phyloP scores from a whole-genome alignment of 805 yeast species.

The Saccharomyces cerevisiae region DNA sequence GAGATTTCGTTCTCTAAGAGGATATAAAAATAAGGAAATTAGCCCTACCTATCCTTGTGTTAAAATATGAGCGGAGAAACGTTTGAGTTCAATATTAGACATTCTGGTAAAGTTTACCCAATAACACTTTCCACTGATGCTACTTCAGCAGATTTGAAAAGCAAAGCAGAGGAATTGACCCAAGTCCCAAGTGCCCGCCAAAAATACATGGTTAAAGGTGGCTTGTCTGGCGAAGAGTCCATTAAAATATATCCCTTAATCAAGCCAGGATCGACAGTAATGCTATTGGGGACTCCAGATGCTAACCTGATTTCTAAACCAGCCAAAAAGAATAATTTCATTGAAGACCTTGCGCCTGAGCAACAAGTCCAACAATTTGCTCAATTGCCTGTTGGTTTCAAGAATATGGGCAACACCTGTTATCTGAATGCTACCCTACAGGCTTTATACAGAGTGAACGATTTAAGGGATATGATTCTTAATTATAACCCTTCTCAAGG shows the following conservation, averaged over 20 bases:
- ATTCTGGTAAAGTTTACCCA: slow-evolving; percentile 60
- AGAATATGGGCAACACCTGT: slow-evolving; percentile 94
- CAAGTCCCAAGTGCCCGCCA: slow-evolving; percentile 82
- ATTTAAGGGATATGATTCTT: slow-evolving; percentile 57
- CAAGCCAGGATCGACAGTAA: slow-evolving; percentile 58
- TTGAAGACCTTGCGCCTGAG: slow-evolving; percentile 55
- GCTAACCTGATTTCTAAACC: slow-evolving; percentile 47
- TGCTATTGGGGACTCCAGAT: slow-evolving; percentile 92
- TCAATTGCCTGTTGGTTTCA: slow-evolving; percentile 77
- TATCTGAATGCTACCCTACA: slow-evolving; percentile 86
- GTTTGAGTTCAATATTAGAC: slow-evolving; percentile 39
- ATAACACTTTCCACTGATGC: slow-evolving; percentile 27
- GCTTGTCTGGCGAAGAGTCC: slow-evolving; percentile 62
- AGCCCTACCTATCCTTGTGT: background rate
- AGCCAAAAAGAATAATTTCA: slow-evolving; percentile 45
- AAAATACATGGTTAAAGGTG: slow-evolving; percentile 81
- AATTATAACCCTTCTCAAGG: slow-evolving; percentile 49
- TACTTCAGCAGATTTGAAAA: slow-evolving; percentile 50
- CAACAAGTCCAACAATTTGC: slow-evolving; percentile 31
- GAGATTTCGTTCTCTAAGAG: background rate
- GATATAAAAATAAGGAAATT: background rate
- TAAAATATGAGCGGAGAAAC: background rate
- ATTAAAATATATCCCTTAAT: slow-evolving; percentile 36
- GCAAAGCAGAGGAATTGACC: slow-evolving; percentile 61
- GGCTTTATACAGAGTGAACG: slow-evolving; percentile 71